A percentile compares a stretch with the other conserved stretches of the same genome.
These are phyloP conservation scores for Vararia minispora DNA, from an alignment of 768 basidiomycete species.

Conservation along the genomic window DNA sequence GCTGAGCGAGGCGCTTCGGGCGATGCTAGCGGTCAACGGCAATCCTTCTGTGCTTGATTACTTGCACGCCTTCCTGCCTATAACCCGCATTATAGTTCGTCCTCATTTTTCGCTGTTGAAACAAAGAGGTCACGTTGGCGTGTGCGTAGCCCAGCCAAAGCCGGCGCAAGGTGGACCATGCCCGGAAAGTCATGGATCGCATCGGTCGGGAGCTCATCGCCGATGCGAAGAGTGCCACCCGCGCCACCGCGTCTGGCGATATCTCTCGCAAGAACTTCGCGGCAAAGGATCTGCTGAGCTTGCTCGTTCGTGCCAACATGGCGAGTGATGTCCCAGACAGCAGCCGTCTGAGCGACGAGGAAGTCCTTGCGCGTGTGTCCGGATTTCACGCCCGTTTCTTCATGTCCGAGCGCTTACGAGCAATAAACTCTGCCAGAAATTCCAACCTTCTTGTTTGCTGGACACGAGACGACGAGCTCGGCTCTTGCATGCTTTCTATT, in stretches of 20 bases:
- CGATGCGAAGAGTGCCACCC: conserved; percentile 34
- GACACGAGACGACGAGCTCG: conserved; percentile 21
- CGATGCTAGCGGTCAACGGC: conserved; percentile 11
- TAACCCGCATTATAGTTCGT: conserved; percentile 28
- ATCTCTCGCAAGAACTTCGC: no score
- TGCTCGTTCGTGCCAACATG: conserved; percentile 22
- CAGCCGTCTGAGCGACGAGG: conserved; percentile 22
- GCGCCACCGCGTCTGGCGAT: no score
- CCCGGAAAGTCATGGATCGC: conserved; percentile 31
- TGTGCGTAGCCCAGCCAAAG: conserved; percentile 16
- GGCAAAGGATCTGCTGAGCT: conserved; percentile 18
- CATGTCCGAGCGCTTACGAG: conserved; percentile 17
- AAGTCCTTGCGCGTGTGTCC: conserved; percentile 22
- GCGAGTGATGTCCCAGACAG: conserved; percentile 18
- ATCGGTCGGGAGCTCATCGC: conserved; percentile 39
- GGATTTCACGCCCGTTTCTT: background rate
- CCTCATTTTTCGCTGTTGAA: background rate
- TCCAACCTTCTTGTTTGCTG: conserved; percentile 18
- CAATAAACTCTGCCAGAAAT: conserved; percentile 37
- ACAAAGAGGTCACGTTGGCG: background rate
- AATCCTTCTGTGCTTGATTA: conserved; percentile 17
- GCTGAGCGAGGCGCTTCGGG: conserved; percentile 20
- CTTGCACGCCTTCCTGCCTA: conserved; percentile 25
- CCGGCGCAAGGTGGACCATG: conserved; percentile 14
- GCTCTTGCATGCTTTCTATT: conserved; percentile 23